phyloP scores from a whole-genome alignment of 2,329 filamentous ascomycete genomes.

The Xylaria polymorpha region DNA sequence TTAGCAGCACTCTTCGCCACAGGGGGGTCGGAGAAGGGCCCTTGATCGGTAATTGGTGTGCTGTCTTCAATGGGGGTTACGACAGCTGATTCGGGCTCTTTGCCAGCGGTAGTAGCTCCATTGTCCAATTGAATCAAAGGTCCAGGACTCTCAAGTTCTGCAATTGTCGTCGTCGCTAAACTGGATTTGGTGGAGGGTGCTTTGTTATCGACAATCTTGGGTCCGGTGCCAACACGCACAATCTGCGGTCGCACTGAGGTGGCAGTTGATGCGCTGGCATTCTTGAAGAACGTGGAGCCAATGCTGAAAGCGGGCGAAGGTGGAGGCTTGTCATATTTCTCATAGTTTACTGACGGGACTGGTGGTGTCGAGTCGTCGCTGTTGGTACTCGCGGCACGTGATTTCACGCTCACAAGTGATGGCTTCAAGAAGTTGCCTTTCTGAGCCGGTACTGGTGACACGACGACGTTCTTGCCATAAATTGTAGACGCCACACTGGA shows the following conservation, averaged over 20 bases:
- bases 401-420: slow-evolving; percentile 92
- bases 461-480: slow-evolving; percentile 89
- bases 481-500: slow-evolving; percentile 91
- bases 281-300: slow-evolving; percentile 75
- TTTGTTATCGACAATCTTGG: slow-evolving; percentile 54
- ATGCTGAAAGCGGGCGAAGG: slow-evolving; percentile 71
- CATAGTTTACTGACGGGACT: slow-evolving; percentile 76
- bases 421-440: slow-evolving; percentile 90
- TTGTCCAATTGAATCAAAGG: slow-evolving; percentile 35
- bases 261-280: slow-evolving; percentile 67
- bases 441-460: slow-evolving; percentile 80
- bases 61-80: slow-evolving; percentile 64
- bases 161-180: slow-evolving; percentile 33
- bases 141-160: slow-evolving; percentile 42
- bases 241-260: slow-evolving; percentile 69
- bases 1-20: slow-evolving; percentile 46
- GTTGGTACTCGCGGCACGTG: slow-evolving; percentile 66
- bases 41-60: slow-evolving; percentile 62
- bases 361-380: slow-evolving; percentile 71
- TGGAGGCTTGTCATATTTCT: slow-evolving; percentile 61
- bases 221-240: slow-evolving; percentile 65
- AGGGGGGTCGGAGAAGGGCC: slow-evolving; percentile 70
- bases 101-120: slow-evolving; percentile 6
- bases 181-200: slow-evolving; percentile 40
- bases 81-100: slow-evolving; percentile 55